These are phyloP conservation scores for Populus hybrid DNA, from an alignment of 441 rosid genomes.

Conservation along the genomic window DNA sequence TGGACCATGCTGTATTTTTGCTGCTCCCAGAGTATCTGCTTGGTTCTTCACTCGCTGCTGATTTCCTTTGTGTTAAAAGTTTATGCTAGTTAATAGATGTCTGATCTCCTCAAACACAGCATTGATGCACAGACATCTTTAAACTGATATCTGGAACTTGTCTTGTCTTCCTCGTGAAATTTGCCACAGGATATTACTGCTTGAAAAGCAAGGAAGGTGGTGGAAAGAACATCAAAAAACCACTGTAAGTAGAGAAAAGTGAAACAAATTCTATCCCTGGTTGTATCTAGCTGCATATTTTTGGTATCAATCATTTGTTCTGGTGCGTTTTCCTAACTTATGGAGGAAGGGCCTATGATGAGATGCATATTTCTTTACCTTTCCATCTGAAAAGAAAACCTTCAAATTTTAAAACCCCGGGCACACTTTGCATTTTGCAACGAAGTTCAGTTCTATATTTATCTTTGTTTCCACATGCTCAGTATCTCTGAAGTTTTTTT, in stretches of 20 bases:
- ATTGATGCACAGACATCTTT: not conserved
- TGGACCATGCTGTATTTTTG: not conserved
- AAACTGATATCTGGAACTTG: conserved; percentile 2
- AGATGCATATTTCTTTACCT: not conserved
- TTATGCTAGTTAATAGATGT: not conserved
- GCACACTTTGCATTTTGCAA: not conserved
- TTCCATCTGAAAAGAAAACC: not conserved
- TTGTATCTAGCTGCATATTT: not conserved
- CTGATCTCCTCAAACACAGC: not conserved
- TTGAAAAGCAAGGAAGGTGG: conserved; percentile 20
- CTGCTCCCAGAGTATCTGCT: not conserved
- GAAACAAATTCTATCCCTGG: not conserved
- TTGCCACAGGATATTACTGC: conserved; percentile 29
- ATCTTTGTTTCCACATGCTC: not conserved
- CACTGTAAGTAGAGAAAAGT: conserved; percentile 29
- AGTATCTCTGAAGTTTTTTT: not conserved
- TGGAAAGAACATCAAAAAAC: conserved; percentile 17
- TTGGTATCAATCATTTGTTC: not conserved
- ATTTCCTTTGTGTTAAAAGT: not conserved
- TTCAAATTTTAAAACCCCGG: not conserved
- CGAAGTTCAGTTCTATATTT: not conserved
- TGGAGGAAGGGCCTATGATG: not conserved
- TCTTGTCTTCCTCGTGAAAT: not conserved
- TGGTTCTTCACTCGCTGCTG: not conserved
- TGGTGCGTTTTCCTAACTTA: not conserved